These are phyloP conservation scores for Trypanosoma melophagium DNA, from an alignment of 208 protist species.

Conservation along the genomic window DNA sequence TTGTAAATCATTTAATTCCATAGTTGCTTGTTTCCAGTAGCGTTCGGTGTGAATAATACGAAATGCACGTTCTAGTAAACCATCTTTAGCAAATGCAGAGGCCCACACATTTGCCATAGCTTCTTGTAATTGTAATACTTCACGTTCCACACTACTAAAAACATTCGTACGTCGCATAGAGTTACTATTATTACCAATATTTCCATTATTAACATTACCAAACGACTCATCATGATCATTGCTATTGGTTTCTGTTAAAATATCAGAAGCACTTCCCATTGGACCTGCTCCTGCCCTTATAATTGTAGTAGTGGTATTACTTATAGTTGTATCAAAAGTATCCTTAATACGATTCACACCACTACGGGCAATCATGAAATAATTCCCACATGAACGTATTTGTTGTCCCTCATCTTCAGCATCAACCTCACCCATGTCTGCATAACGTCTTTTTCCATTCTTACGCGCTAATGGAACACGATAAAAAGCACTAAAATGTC, in stretches of 20 bases:
- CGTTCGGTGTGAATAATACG: slow-evolving; percentile 46
- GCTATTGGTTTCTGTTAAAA: no score
- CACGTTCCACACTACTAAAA: slow-evolving; percentile 23
- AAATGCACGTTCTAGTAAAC: slow-evolving; percentile 82
- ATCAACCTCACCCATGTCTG: neutral
- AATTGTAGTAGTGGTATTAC: neutral
- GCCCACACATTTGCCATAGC: slow-evolving; percentile 78
- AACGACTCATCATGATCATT: neutral
- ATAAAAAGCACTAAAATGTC: slow-evolving; percentile 14
- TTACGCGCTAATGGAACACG: slow-evolving; percentile 23
- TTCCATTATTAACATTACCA: neutral
- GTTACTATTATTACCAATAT: neutral
- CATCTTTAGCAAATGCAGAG: slow-evolving; percentile 78
- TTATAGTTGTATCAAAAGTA: neutral
- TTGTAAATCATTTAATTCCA: slow-evolving; percentile 92
- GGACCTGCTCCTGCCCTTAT: neutral
- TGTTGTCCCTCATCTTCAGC: slow-evolving; percentile 1
- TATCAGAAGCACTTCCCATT: no score
- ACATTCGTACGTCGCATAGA: neutral
- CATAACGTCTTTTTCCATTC: slow-evolving; percentile 7
- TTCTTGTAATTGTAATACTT: slow-evolving; percentile 82
- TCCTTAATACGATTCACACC: neutral
- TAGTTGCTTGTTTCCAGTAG: slow-evolving; percentile 86
- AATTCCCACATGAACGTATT: slow-evolving; percentile 10
- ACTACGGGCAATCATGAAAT: slow-evolving; percentile 12